A percentile compares a stretch with the other conserved stretches of the same genome.
These are phyloP conservation scores for Conringia planisiliqua DNA, from an alignment of 345 rosid species.

Conservation along the genomic window DNA sequence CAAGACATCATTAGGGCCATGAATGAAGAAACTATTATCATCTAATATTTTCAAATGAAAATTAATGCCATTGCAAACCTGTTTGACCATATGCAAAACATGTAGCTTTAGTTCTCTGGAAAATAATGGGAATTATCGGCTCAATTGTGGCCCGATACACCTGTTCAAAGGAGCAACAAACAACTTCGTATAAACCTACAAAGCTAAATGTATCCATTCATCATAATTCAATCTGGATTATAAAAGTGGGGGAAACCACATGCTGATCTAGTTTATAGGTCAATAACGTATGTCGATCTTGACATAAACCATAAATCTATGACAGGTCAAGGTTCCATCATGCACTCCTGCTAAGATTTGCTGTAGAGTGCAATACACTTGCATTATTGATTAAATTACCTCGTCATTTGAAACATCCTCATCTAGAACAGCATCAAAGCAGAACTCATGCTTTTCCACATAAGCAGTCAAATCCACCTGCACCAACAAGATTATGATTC, in stretches of 20 bases:
- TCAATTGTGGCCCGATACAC: constrained; percentile 86
- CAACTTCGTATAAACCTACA: neutral
- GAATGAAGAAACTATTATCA: neutral
- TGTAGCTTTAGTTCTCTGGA: constrained; percentile 98
- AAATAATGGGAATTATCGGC: constrained; percentile 92
- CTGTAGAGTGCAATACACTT: neutral
- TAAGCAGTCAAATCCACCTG: constrained; percentile 99
- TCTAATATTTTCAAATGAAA: neutral
- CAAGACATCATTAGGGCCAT: constrained; percentile 12
- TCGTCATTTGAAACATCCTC: constrained; percentile 79
- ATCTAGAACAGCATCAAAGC: constrained; percentile 95
- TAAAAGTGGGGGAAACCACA: neutral
- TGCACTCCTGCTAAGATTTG: neutral
- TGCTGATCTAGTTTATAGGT: constrained; percentile 3
- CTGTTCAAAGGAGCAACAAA: constrained; percentile 38
- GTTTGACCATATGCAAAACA: constrained; percentile 99
- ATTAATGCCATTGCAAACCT: constrained; percentile 43
- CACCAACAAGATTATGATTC: constrained; percentile 25
- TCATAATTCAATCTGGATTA: neutral
- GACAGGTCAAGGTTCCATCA: constrained; percentile 4
- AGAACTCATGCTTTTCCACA: constrained; percentile 96
- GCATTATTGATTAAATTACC: constrained; percentile 40
- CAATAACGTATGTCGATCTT: neutral
- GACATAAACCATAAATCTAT: constrained; percentile 4
- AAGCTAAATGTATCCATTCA: neutral